Conservation (phyloP, 768 basidiomycete species). For the Trametes coccinea region DNA sequence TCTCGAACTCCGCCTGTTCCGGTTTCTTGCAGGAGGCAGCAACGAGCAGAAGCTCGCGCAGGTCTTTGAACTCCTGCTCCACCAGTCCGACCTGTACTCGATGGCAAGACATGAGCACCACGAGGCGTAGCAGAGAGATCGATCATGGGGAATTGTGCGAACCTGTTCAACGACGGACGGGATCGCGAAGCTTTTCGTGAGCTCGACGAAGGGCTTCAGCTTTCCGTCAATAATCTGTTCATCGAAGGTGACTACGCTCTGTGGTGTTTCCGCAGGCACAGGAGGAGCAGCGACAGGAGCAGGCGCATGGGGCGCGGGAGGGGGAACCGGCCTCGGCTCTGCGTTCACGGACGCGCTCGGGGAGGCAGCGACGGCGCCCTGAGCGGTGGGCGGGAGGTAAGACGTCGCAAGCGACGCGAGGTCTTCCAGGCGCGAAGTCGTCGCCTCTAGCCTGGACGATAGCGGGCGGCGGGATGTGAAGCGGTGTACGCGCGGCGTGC, state of each 20-base stretch:
- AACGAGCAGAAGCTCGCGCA: constrained; percentile 67
- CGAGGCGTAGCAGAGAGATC: neutral
- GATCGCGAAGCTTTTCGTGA: constrained; percentile 70
- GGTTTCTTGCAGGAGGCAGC: constrained; percentile 82
- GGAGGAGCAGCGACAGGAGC: constrained; percentile 40
- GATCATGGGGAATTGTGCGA: constrained; percentile 28
- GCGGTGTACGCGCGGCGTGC: neutral
- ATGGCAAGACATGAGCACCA: neutral
- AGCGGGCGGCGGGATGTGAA: constrained; percentile 20
- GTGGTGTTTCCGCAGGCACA: constrained; percentile 46
- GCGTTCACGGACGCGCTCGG: constrained; percentile 22
- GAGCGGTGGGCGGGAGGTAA: constrained; percentile 27
- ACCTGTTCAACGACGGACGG: constrained; percentile 80
- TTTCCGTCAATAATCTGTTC: constrained; percentile 71
- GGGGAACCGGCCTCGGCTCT: constrained; percentile 28
- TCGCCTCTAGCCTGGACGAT: constrained; percentile 78
- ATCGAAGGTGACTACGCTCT: constrained; percentile 71
- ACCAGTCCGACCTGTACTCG: constrained; percentile 62
- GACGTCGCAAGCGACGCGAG: constrained; percentile 52
- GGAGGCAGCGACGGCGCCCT: constrained; percentile 10
- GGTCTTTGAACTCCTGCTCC: constrained; percentile 61
- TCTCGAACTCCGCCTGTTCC: constrained; percentile 53
- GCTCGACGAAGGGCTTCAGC: constrained; percentile 70
- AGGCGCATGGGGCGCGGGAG: constrained; percentile 37
- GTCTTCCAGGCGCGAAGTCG: constrained; percentile 93